A percentile compares a stretch with the other conserved stretches of the same genome.
These are phyloP conservation scores for Pseudohalonectria lignicola DNA, from an alignment of 2,329 filamentous ascomycete genomes.

Conservation along the genomic window DNA sequence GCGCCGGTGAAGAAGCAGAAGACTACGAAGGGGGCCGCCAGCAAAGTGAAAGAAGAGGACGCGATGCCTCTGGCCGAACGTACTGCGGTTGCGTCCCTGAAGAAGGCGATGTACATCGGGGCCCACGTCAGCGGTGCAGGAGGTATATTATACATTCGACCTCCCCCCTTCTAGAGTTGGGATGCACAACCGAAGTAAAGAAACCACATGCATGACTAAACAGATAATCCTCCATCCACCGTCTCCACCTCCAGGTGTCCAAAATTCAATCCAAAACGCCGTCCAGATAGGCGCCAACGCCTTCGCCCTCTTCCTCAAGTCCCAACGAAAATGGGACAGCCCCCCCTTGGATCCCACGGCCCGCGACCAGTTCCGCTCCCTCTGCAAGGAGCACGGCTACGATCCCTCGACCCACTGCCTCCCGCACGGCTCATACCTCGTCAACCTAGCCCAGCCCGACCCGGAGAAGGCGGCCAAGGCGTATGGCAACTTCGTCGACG, in stretches of 20 bases:
- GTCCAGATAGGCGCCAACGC: constrained; percentile 79
- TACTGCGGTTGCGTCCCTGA: constrained; percentile 51
- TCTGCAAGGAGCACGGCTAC: constrained; percentile 60
- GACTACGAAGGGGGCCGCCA: constrained; percentile 26
- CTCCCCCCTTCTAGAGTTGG: neutral
- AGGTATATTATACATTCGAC: constrained; percentile 36
- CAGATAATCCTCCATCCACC: too few relatives aligned
- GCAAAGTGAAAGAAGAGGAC: constrained; percentile 27
- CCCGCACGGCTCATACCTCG: constrained; percentile 90
- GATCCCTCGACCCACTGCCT: constrained; percentile 64
- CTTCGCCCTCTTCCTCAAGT: constrained; percentile 92
- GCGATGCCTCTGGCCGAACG: constrained; percentile 56
- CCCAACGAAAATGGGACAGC: constrained; percentile 88
- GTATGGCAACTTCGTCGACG: constrained; percentile 77
- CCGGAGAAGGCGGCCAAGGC: constrained; percentile 71
- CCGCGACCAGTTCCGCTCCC: constrained; percentile 55
- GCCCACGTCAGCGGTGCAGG: constrained; percentile 88
- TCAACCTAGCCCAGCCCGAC: constrained; percentile 87
- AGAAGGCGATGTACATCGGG: constrained; percentile 68
- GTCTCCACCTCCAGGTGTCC: constrained; percentile 55
- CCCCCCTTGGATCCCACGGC: constrained; percentile 62
- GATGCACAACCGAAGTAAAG: neutral
- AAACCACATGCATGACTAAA: too few relatives aligned
- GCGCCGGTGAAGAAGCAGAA: constrained; percentile 13
- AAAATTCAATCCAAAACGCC: constrained; percentile 74